Evolutionary conservation across 1,139 yeast genomes (phyloP).

Genomic region (Pichia sp.): DNA sequence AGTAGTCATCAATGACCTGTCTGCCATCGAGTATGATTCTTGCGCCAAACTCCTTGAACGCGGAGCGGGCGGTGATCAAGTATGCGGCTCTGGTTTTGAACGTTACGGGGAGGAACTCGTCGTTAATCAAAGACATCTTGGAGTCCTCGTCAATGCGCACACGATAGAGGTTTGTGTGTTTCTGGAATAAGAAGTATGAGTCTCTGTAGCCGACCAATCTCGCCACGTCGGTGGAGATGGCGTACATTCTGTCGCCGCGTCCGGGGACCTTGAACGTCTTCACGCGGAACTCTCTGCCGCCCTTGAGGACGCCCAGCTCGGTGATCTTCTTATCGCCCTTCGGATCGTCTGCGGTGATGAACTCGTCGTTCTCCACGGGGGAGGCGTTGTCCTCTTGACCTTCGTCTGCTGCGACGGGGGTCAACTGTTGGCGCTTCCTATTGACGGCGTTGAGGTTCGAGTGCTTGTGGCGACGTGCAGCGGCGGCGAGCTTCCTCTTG

Average conservation of each 20-base stretch:
- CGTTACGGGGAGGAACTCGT: constrained; percentile 82
- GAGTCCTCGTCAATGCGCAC: constrained; percentile 72
- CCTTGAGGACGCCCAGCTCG: constrained; percentile 60
- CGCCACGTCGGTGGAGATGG: constrained; percentile 96
- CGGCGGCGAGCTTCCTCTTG: constrained; percentile 3
- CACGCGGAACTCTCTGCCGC: constrained; percentile 75
- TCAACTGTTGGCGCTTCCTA: constrained; percentile 5
- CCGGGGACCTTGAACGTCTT: constrained; percentile 76
- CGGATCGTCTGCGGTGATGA: constrained; percentile 72
- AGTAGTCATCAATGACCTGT: constrained; percentile 82
- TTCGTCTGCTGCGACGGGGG: constrained; percentile 12
- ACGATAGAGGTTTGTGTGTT: constrained; percentile 68
- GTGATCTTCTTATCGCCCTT: constrained; percentile 77
- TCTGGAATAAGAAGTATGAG: constrained; percentile 83
- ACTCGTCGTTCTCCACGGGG: constrained; percentile 56
- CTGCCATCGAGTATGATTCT: constrained; percentile 74
- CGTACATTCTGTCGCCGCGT: constrained; percentile 68
- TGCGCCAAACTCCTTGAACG: constrained; percentile 91
- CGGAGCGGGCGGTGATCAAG: constrained; percentile 84
- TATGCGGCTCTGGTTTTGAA: constrained; percentile 89
- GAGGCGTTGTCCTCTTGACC: constrained; percentile 3
- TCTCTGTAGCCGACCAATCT: constrained; percentile 92
- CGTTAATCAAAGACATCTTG: constrained; percentile 74
- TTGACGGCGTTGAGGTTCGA: constrained; percentile 10
- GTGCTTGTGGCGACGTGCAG: constrained; percentile 2